Base-by-base conservation (phyloP, 345 rosid genomes). In the Gossypium bickii region DNA sequence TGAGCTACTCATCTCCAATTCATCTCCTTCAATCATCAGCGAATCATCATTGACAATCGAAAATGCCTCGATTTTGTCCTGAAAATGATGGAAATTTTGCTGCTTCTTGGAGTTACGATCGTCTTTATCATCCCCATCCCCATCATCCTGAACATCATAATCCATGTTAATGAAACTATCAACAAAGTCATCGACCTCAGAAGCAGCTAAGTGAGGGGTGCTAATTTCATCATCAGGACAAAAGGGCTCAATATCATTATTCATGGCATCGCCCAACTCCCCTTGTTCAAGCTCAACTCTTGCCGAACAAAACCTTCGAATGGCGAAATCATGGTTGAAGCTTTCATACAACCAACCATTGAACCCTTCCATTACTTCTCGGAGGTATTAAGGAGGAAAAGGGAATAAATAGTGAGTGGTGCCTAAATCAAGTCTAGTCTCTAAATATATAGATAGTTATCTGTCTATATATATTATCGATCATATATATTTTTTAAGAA, bases 271-370 rank as follows among this genome's bases (percentile, higher is more conserved):
- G 34, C 80, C 82, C 85, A 76, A 75, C 9, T 80, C 88, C 47
- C 48, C 80, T 69, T 79, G 84, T 25, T 86, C 89, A 48, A 80
- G 84, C 83, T 85, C 85, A 58, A 82, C 43, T 80, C 93, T 71
- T 64, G 86, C 93, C 7, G 89, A 88, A 61, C 93, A 87, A 59
- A 89, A 89, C 78, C 85, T 83, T 79, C 89, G 58, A 16, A 89
- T 83, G 77, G 93, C 91, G 70, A 80, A 80, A 47, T 89, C 91
- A 12, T 83, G 87, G 82, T 84, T 77, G 74, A 79, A 75, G 78
- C 73, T 73, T 52, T 86, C 87, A 24, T 77, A 47, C 60, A 80
- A 80, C 62, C 82, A 76, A 7, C 71, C 85, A 63, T 82, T 76
- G 69, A 82, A 72, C 60, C 73, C 80, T 69, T 87, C 85, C 88